Evolutionary conservation across 768 basidiomycete species (phyloP).

Genomic region (Mycena pura): DNA sequence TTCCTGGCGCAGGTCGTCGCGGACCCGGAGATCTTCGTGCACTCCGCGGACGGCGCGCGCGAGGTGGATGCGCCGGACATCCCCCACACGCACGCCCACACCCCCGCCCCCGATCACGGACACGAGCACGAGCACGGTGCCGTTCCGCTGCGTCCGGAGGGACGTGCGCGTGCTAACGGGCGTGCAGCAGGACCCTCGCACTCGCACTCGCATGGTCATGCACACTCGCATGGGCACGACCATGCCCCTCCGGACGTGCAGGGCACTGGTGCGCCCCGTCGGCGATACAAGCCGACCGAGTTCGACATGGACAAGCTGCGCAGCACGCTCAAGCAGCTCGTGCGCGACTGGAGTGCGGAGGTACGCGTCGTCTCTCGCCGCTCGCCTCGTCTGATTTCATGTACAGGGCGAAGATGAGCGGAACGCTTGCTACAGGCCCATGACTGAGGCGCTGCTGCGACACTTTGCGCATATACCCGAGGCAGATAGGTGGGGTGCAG

Average conservation of each 20-base stretch:
- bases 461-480: conserved; percentile 65
- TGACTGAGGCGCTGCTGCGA: conserved; percentile 73
- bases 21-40: conserved; percentile 83
- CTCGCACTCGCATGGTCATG: conserved; percentile 7
- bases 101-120: too few species aligned
- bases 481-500: conserved; percentile 66
- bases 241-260: conserved; percentile 44
- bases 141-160: background rate
- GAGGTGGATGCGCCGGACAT: too few species aligned
- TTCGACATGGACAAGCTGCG: conserved; percentile 90
- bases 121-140: conserved; percentile 17
- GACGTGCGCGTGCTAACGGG: too few species aligned
- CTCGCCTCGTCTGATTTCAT: background rate
- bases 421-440: conserved; percentile 80
- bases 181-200: too few species aligned
- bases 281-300: conserved; percentile 61
- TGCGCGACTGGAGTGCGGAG: conserved; percentile 91
- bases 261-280: conserved; percentile 25
- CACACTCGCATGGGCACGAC: conserved; percentile 37
- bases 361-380: conserved; percentile 48
- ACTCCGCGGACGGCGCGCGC: too few species aligned
- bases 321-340: conserved; percentile 92
- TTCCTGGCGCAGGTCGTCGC: conserved; percentile 79
- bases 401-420: conserved; percentile 77
- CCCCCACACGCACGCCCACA: too few species aligned